Evolutionary conservation across 768 basidiomycete species (phyloP), one percentile per base, ranked within the genome.

Genomic region (Phaeotremella fagi): DNA sequence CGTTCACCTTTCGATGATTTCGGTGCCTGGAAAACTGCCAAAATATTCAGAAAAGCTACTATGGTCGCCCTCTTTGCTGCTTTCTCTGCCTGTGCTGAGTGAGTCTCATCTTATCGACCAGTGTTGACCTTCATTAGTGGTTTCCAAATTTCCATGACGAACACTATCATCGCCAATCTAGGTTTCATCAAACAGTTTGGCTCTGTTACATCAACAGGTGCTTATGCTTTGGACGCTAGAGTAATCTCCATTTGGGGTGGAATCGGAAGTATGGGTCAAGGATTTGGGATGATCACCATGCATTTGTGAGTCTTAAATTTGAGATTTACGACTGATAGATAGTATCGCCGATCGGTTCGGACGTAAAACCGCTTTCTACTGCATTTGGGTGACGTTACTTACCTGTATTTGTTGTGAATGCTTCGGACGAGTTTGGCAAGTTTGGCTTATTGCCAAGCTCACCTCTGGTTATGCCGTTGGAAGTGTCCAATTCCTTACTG

Each of bases 1-100:
- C 55, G 54, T 29, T 68, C 66, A 0, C 59, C 55, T 18, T 68
- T 68, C 35, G 63, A 64, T 25, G 66, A 68, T 31, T 24, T 68
- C 47, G 25, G 18, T 1, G 50, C 57, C 28, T 37, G 26, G 15
- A 55, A 58, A 48, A 64, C 66, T 3, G 47, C 52, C 27, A 29
- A 31, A 9, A 51, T 57, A 16, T 68, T 65, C 41, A 27, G 56
- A 37, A 68, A 65, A 37, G 59, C 59, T 12, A 56, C 59, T 1
- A 3, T 52, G 26, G 48, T 65, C 6, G 56, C 59, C 15, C 25
- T 65, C 7, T 24, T 63, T 7, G 63, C 60, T 3, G 56, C 66
- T 2, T 62, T 64, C 31, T 55, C 60, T 7, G 63, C 66, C 23
- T 57, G 60, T 25, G 57, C 60, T 25, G 60, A 61, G 52, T 62